Conservation (phyloP, 1,284 basidiomycete species). For the Agroathelia rolfsii region DNA sequence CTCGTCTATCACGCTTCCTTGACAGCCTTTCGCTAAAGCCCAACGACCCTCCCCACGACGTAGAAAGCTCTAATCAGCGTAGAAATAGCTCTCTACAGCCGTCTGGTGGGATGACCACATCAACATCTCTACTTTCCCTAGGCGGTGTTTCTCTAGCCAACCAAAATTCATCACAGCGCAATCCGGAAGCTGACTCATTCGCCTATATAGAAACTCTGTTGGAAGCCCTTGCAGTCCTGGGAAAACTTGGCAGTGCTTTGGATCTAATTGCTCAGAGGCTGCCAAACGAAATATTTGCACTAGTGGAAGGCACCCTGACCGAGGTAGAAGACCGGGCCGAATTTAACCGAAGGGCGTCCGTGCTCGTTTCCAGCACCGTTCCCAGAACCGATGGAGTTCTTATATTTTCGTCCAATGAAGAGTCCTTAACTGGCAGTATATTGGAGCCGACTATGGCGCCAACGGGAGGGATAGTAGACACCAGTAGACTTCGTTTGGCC, state of each 20-base stretch:
- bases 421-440: constrained; percentile 18
- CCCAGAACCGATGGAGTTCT: constrained; percentile 39
- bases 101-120: constrained; percentile 17
- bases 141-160: constrained; percentile 12
- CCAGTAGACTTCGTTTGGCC: constrained; percentile 56
- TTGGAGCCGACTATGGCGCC: constrained; percentile 16
- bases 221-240: constrained; percentile 86
- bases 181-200: constrained; percentile 91
- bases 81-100: no score
- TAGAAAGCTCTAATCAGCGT: constrained; percentile 44
- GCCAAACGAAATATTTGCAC: constrained; percentile 73
- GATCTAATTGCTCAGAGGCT: constrained; percentile 83
- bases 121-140: constrained; percentile 18
- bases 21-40: constrained; percentile 64
- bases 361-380: constrained; percentile 23
- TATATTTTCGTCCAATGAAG: constrained; percentile 32
- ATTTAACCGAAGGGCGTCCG: constrained; percentile 50
- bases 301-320: constrained; percentile 83
- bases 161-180: constrained; percentile 24
- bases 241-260: constrained; percentile 78
- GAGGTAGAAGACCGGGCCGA: constrained; percentile 87
- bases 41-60: constrained; percentile 71
- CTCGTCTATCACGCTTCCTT: constrained; percentile 57
- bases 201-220: constrained; percentile 89
- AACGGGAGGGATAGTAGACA: constrained; percentile 23